A percentile compares a stretch with the other conserved stretches of the same genome.
These are phyloP conservation scores for Thymus quinquecostatus DNA, from an alignment of 257 asterid species.

Conservation along the genomic window DNA sequence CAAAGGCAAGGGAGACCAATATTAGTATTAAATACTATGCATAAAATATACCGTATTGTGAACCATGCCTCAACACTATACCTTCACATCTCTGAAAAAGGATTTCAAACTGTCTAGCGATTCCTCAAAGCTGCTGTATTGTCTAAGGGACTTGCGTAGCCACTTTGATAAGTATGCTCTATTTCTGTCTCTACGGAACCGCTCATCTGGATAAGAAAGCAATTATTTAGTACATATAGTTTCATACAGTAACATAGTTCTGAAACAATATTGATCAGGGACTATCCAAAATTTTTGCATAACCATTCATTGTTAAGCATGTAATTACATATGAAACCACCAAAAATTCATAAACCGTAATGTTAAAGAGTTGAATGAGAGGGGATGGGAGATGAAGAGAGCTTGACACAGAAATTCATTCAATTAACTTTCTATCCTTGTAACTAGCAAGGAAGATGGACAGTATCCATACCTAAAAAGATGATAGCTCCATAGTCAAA, in stretches of 20 bases:
- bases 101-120: constrained; percentile 70
- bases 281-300: not conserved
- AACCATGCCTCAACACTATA: constrained; percentile 28
- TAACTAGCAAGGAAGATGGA: constrained; percentile 26
- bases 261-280: constrained; percentile 6
- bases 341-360: not conserved
- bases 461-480: constrained; percentile 66
- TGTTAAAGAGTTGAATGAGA: not conserved
- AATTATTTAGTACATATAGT: constrained; percentile 12
- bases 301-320: not conserved
- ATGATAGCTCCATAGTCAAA: constrained; percentile 94
- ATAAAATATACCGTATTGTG: constrained; percentile 9
- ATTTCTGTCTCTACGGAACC: constrained; percentile 78
- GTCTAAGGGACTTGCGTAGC: constrained; percentile 85
- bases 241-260: constrained; percentile 17
- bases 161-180: constrained; percentile 84
- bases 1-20: constrained; percentile 12
- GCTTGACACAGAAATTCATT: constrained; percentile 1
- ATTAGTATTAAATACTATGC: constrained; percentile 17
- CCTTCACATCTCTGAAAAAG: constrained; percentile 83
- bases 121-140: constrained; percentile 62
- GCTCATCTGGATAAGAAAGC: constrained; percentile 70
- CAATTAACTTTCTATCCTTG: constrained; percentile 12
- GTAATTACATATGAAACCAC: constrained; percentile 12
- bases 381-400: not conserved